These are phyloP conservation scores for Alternaria alternata DNA, from an alignment of 2,329 filamentous ascomycete species.

Conservation along the genomic window DNA sequence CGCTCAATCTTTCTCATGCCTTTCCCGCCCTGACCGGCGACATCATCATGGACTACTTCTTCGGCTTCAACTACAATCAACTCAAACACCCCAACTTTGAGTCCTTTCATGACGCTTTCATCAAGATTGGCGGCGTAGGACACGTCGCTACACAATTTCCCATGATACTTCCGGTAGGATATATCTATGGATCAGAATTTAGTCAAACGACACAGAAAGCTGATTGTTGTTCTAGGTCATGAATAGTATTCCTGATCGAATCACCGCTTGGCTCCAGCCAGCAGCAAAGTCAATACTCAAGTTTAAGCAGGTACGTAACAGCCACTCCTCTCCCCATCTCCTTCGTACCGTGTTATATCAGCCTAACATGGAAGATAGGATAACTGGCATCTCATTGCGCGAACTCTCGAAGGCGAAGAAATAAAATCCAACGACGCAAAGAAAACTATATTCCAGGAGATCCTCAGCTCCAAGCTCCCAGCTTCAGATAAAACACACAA, in stretches of 20 bases:
- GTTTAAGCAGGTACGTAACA: conserved; percentile 38
- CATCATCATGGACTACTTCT: conserved; percentile 57
- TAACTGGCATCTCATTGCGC: conserved; percentile 35
- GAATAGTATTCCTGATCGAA: conserved; percentile 41
- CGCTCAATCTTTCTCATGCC: conserved; percentile 40
- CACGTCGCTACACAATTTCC: conserved; percentile 48
- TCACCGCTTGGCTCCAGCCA: conserved; percentile 43
- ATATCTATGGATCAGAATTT: background rate
- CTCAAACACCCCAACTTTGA: conserved; percentile 46
- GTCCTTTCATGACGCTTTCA: conserved; percentile 47
- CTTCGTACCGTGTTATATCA: background rate
- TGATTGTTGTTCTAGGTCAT: conserved; percentile 34
- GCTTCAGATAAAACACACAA: conserved; percentile 47
- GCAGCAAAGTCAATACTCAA: conserved; percentile 42
- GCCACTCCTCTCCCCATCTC: too few relatives aligned
- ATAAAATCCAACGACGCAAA: conserved; percentile 44
- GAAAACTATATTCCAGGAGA: conserved; percentile 47
- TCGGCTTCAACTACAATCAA: conserved; percentile 46
- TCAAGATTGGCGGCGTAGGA: conserved; percentile 40
- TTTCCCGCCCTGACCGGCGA: conserved; percentile 56
- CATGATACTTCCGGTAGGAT: conserved; percentile 39
- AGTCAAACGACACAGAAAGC: background rate
- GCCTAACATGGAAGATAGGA: conserved; percentile 22
- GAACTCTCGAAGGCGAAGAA: conserved; percentile 38
- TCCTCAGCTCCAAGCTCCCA: conserved; percentile 41